Percentiles rank a stretch among this genome's conserved stretches.
These are phyloP conservation scores for Sporothrix luriei DNA, from an alignment of 2,329 filamentous ascomycete species.

Conservation along the genomic window DNA sequence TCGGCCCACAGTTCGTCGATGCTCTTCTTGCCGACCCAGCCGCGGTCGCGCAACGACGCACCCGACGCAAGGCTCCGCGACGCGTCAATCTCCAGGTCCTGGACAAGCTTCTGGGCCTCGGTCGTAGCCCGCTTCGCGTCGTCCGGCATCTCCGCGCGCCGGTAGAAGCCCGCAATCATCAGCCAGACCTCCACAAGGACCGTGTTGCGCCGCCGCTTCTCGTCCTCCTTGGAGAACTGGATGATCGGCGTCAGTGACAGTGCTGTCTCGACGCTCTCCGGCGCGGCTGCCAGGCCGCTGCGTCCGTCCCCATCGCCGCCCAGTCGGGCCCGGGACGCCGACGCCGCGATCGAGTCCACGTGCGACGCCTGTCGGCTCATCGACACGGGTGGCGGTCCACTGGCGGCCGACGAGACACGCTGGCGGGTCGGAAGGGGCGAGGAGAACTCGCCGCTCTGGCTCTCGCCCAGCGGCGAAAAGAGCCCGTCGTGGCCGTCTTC, in stretches of 20 bases:
- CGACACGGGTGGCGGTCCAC: constrained; percentile 43
- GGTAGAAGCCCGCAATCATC: constrained; percentile 84
- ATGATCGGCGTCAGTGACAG: constrained; percentile 55
- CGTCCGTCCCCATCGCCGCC: not conserved
- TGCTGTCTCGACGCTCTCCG: constrained; percentile 48
- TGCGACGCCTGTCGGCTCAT: constrained; percentile 50
- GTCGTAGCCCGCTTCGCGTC: constrained; percentile 78
- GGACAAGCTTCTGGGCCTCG: constrained; percentile 78
- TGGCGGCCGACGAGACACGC: constrained; percentile 45
- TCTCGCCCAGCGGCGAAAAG: constrained; percentile 52
- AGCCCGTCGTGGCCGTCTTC: constrained; percentile 54
- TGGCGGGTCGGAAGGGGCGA: constrained; percentile 47
- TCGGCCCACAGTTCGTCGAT: constrained; percentile 85
- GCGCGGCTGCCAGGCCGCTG: constrained; percentile 41
- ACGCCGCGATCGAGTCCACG: constrained; percentile 52
- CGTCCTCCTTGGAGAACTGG: constrained; percentile 58
- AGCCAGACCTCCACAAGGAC: constrained; percentile 82
- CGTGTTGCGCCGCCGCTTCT: constrained; percentile 53
- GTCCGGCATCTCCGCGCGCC: constrained; percentile 75
- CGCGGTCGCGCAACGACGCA: constrained; percentile 62
- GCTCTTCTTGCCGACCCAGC: constrained; percentile 80
- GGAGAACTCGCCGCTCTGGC: constrained; percentile 50
- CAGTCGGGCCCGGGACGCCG: constrained; percentile 44
- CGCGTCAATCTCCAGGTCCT: constrained; percentile 69
- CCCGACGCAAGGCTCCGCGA: constrained; percentile 61